phyloP scores from a whole-genome alignment of 805 yeast species.

The Ogataea ganodermae region DNA sequence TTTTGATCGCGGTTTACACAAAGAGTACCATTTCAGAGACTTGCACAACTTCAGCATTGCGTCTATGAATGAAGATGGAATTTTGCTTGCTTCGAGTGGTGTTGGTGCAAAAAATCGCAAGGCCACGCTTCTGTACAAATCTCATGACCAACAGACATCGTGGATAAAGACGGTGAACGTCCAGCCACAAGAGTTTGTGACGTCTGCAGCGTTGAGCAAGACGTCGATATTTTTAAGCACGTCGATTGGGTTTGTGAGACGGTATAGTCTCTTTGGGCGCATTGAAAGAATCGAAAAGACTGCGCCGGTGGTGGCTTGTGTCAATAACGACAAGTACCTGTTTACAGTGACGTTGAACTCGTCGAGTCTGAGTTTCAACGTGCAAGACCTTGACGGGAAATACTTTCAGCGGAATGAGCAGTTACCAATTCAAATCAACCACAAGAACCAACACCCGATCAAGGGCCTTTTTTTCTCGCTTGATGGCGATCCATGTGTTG shows the following conservation, averaged over 20 bases:
- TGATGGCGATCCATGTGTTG: constrained; percentile 87
- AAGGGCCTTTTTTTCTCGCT: constrained; percentile 82
- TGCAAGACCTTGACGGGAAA: constrained; percentile 40
- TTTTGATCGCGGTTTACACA: constrained; percentile 72
- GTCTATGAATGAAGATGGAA: constrained; percentile 65
- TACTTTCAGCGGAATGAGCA: constrained; percentile 46
- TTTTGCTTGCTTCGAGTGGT: constrained; percentile 56
- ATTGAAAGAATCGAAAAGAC: constrained; percentile 69
- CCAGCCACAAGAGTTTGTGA: constrained; percentile 55
- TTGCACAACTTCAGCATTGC: constrained; percentile 71
- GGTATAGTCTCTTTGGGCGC: constrained; percentile 71
- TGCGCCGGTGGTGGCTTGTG: constrained; percentile 70
- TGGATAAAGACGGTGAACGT: constrained; percentile 65
- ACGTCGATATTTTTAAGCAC: constrained; percentile 69
- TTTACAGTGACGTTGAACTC: constrained; percentile 49
- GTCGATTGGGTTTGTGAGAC: constrained; percentile 70
- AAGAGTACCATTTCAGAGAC: constrained; percentile 87
- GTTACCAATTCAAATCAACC: constrained; percentile 40
- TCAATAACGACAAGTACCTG: constrained; percentile 60
- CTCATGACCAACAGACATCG: constrained; percentile 64
- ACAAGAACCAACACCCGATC: constrained; percentile 35
- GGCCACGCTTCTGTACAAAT: constrained; percentile 56
- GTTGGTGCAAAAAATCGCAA: constrained; percentile 13
- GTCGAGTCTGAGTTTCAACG: constrained; percentile 35
- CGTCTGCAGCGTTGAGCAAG: constrained; percentile 67